phyloP scores from a whole-genome alignment of 148 eudicot genomes.

The Rhododendron ferrugineum region DNA sequence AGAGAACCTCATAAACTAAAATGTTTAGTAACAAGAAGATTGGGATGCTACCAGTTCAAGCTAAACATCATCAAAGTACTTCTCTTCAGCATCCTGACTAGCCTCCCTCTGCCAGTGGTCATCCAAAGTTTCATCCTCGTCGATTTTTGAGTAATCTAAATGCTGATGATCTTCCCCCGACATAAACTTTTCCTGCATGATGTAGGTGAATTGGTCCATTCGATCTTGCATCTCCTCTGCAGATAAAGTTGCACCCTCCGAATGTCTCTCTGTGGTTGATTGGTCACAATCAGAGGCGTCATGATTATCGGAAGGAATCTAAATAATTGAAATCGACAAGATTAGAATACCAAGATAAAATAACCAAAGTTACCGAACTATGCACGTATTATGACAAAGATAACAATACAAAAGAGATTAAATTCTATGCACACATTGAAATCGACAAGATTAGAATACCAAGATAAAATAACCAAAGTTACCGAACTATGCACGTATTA shows the following conservation, averaged over 20 bases:
- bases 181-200: conserved; percentile 87
- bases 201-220: conserved; percentile 69
- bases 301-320: background rate
- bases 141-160: conserved; percentile 75
- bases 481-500: no score
- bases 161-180: conserved; percentile 80
- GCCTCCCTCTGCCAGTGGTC: conserved; percentile 94
- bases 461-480: no score
- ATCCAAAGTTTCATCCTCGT: conserved; percentile 76
- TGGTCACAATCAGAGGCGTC: conserved; percentile 4
- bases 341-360: no score
- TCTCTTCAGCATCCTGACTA: conserved; percentile 87
- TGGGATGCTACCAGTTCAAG: background rate
- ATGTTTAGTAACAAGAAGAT: background rate
- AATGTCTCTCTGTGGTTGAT: conserved; percentile 17
- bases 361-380: no score
- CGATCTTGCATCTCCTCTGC: conserved; percentile 74
- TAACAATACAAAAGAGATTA: no score
- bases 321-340: background rate
- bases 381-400: no score
- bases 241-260: conserved; percentile 36
- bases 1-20: background rate
- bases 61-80: conserved; percentile 75
- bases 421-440: no score
- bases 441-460: no score